Conservation (phyloP, 768 basidiomycete genomes). For the Postia placenta region DNA sequence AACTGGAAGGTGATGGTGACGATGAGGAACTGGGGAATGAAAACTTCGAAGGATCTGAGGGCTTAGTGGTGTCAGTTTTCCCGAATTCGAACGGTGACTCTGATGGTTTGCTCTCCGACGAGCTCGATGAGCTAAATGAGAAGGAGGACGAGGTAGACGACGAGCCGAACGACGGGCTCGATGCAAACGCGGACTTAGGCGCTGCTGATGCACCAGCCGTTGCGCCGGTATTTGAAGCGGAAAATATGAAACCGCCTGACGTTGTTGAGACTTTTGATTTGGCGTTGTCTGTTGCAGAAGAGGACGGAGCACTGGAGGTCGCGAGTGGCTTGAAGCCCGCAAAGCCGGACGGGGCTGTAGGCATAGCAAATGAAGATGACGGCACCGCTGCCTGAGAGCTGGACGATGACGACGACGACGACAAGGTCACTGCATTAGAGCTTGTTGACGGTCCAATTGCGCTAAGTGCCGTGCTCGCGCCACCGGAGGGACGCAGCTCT, state of each 20-base stretch:
- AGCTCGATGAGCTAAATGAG: slow-evolving; percentile 5
- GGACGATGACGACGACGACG: not conserved
- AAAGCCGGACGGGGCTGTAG: slow-evolving; percentile 35
- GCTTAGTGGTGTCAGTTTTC: not conserved
- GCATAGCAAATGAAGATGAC: slow-evolving; percentile 18
- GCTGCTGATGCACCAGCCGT: slow-evolving; percentile 14
- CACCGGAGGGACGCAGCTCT: too few relatives aligned
- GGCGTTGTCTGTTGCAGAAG: not conserved
- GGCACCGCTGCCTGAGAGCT: not conserved
- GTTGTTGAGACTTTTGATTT: too few relatives aligned
- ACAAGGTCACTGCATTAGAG: not conserved
- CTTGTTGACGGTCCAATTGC: not conserved
- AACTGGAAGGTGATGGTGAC: slow-evolving; percentile 7
- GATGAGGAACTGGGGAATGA: slow-evolving; percentile 3
- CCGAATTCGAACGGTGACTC: slow-evolving; percentile 5
- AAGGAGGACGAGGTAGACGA: slow-evolving; percentile 6
- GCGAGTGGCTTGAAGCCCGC: slow-evolving; percentile 28
- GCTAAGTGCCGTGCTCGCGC: too few relatives aligned
- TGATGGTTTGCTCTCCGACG: not conserved
- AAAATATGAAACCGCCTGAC: slow-evolving; percentile 11
- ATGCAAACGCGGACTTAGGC: slow-evolving; percentile 26
- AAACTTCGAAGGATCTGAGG: not conserved
- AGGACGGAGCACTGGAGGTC: slow-evolving; percentile 8
- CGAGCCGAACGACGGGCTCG: slow-evolving; percentile 5
- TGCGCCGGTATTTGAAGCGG: not conserved